phyloP scores from a whole-genome alignment of 78 protist genomes.

The Dictyostelium purpureum region DNA sequence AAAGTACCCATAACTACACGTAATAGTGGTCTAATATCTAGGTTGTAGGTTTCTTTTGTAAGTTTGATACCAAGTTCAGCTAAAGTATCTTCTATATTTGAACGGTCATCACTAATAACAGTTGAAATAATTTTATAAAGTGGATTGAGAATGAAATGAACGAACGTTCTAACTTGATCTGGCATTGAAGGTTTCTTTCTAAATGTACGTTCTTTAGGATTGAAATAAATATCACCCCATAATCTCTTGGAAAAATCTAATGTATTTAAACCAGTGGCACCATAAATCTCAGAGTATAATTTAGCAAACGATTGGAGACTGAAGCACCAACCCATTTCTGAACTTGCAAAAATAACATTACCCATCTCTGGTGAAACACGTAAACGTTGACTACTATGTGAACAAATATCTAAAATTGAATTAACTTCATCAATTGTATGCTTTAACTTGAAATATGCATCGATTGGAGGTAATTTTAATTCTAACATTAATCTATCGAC shows the following conservation, averaged over 20 bases:
- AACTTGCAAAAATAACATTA: conserved; percentile 93
- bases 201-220: conserved; percentile 81
- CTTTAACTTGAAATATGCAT: conserved; percentile 96
- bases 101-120: neutral
- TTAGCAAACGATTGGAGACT: conserved; percentile 91
- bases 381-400: neutral
- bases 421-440: conserved; percentile 94
- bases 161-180: conserved; percentile 86
- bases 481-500: conserved; percentile 97
- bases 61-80: conserved; percentile 87
- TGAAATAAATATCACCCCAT: conserved; percentile 97
- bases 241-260: conserved; percentile 90
- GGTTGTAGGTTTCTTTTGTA: conserved; percentile 10
- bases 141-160: conserved; percentile 97
- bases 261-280: conserved; percentile 35
- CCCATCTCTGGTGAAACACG: conserved; percentile 91
- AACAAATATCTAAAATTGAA: conserved; percentile 52
- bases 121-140: conserved; percentile 94
- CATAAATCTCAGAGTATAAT: conserved; percentile 63
- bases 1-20: conserved; percentile 81
- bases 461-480: conserved; percentile 97
- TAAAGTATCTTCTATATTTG: neutral
- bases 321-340: conserved; percentile 91
- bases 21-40: conserved; percentile 89
- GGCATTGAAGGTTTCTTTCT: neutral